A percentile compares a stretch with the other conserved stretches of the same genome.
Conservation (phyloP, 2,329 filamentous ascomycete species). For the Colletotrichum liaoningense region DNA sequence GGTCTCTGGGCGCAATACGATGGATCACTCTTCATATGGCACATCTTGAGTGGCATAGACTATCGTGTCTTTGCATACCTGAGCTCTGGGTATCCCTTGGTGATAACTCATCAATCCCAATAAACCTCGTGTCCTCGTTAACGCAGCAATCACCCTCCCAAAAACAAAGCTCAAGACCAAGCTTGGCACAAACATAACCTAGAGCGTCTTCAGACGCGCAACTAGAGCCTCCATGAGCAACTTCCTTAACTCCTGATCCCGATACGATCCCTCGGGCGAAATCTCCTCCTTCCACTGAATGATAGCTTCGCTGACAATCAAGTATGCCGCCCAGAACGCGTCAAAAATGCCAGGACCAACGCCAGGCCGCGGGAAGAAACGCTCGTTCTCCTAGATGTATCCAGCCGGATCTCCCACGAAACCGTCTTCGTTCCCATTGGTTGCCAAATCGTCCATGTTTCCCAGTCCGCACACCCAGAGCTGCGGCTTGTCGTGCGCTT, state of each 20-base stretch:
- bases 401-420: background rate
- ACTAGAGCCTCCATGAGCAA: background rate
- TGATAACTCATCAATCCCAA: background rate
- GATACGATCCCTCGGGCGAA: background rate
- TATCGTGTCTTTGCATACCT: background rate
- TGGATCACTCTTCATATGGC: background rate
- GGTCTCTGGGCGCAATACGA: background rate
- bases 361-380: conserved; percentile 21
- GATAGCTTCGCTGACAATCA: conserved; percentile 2
- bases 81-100: background rate
- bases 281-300: background rate
- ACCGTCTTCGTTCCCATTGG: background rate
- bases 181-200: background rate
- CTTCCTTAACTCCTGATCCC: background rate
- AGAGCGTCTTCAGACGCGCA: background rate
- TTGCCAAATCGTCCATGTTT: background rate
- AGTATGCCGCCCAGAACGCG: conserved; percentile 7
- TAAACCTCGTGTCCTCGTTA: background rate
- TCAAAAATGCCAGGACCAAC: conserved; percentile 15
- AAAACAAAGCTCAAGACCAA: background rate
- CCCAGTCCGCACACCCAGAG: conserved; percentile 18
- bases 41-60: background rate
- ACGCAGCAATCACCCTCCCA: too few relatives aligned
- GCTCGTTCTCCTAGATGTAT: conserved; percentile 15
- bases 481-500: background rate